Percentiles rank a stretch among this genome's conserved stretches.
These are phyloP conservation scores for Fusarium praegraminearum DNA, from an alignment of 2,329 filamentous ascomycete genomes.

Conservation along the genomic window DNA sequence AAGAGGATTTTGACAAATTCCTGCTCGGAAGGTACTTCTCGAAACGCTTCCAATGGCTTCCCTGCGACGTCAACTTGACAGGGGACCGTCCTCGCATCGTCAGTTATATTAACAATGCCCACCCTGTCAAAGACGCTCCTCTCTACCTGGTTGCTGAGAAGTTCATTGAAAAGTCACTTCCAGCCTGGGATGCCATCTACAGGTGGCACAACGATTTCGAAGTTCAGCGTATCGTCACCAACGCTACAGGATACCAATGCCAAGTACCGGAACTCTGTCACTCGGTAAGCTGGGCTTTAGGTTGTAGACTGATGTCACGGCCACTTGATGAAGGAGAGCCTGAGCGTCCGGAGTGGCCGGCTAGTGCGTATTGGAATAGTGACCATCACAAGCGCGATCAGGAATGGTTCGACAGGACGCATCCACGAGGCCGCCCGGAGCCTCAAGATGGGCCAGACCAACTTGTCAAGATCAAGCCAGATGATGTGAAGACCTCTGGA, in stretches of 20 bases:
- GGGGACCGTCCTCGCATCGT: conserved; percentile 55
- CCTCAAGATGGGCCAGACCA: conserved; percentile 7
- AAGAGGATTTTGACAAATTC: conserved; percentile 1
- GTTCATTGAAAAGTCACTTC: conserved; percentile 57
- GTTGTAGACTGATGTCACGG: neutral
- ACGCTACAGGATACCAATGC: conserved; percentile 38
- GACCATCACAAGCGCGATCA: conserved; percentile 44
- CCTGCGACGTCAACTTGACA: conserved; percentile 60
- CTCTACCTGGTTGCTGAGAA: conserved; percentile 58
- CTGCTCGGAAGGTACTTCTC: conserved; percentile 13
- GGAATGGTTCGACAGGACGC: conserved; percentile 49
- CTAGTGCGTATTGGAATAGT: conserved; percentile 20
- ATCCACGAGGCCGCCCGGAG: conserved; percentile 31
- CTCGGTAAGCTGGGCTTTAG: neutral
- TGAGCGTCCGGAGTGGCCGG: conserved; percentile 24
- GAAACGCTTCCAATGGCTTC: conserved; percentile 60
- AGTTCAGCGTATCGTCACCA: conserved; percentile 43
- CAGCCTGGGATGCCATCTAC: conserved; percentile 59
- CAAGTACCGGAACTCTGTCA: conserved; percentile 34
- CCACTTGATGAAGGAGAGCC: conserved; percentile 44
- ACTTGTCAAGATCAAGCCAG: conserved; percentile 26
- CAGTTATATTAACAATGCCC: conserved; percentile 67
- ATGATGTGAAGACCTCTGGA: conserved; percentile 41
- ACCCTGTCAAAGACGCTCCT: conserved; percentile 55
- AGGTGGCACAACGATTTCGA: conserved; percentile 49